phyloP scores from a whole-genome alignment of 1,139 yeast genomes.

The Pichiaceae sp. region DNA sequence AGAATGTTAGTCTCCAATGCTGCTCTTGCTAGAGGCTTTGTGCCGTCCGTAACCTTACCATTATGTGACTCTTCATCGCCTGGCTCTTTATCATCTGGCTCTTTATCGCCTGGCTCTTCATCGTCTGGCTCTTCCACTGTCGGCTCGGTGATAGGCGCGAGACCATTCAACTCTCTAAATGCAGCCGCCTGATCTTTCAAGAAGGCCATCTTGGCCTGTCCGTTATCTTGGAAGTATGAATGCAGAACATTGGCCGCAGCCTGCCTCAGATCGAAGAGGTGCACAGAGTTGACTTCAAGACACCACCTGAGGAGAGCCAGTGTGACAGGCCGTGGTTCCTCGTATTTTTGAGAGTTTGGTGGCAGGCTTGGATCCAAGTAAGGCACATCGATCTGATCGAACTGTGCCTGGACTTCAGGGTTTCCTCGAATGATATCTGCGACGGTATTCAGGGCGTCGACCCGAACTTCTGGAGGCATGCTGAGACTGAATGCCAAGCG shows the following conservation, averaged over 20 bases:
- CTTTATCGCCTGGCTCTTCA: neutral
- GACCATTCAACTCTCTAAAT: constrained; percentile 18
- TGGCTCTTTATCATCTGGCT: neutral
- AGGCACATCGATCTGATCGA: constrained; percentile 84
- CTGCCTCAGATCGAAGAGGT: constrained; percentile 70
- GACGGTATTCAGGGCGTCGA: constrained; percentile 61
- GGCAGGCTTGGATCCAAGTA: constrained; percentile 80
- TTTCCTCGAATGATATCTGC: constrained; percentile 70
- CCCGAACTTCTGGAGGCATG: constrained; percentile 57
- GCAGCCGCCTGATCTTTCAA: constrained; percentile 43
- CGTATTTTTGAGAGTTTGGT: constrained; percentile 18
- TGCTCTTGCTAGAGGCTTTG: neutral
- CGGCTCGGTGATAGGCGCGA: neutral
- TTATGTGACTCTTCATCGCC: neutral
- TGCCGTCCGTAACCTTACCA: neutral
- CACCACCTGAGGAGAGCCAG: constrained; percentile 79
- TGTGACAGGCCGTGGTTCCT: constrained; percentile 52
- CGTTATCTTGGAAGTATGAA: constrained; percentile 61
- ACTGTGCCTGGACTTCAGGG: constrained; percentile 53
- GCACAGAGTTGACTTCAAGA: constrained; percentile 69
- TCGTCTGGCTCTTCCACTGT: constrained; percentile 2
- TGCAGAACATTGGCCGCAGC: constrained; percentile 61
- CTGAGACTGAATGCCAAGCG: constrained; percentile 59
- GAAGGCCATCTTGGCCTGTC: constrained; percentile 47
- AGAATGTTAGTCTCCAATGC: constrained; percentile 39